These are phyloP conservation scores for Chaetomium globosum DNA, from an alignment of 2,329 filamentous ascomycete species.

Conservation along the genomic window DNA sequence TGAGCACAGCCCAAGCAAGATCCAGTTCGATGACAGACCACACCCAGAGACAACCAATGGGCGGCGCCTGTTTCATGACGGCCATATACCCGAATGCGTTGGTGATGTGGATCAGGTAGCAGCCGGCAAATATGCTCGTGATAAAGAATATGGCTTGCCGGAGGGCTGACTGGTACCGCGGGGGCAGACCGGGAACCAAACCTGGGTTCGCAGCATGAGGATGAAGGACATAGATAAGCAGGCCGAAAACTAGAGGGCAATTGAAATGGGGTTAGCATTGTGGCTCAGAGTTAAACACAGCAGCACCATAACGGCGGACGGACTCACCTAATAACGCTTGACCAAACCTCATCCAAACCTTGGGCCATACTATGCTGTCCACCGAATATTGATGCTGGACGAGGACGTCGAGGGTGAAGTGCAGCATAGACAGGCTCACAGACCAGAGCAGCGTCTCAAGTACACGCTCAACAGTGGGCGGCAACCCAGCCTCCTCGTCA, in stretches of 20 bases:
- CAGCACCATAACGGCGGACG: background rate
- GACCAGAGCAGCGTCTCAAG: conserved; percentile 62
- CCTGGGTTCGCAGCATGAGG: conserved; percentile 53
- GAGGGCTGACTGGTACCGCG: conserved; percentile 50
- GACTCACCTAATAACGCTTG: conserved; percentile 57
- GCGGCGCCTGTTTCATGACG: conserved; percentile 89
- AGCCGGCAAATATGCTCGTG: conserved; percentile 65
- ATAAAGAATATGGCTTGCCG: conserved; percentile 66
- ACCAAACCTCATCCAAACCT: conserved; percentile 55
- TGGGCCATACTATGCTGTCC: conserved; percentile 59
- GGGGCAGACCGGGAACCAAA: conserved; percentile 55
- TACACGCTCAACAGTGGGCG: conserved; percentile 53
- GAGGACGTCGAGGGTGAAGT: conserved; percentile 77
- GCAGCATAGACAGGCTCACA: conserved; percentile 67
- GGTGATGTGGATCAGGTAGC: conserved; percentile 78
- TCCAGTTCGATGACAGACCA: conserved; percentile 90
- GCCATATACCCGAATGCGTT: conserved; percentile 81
- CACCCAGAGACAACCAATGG: conserved; percentile 86
- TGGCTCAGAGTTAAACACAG: background rate
- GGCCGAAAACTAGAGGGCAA: conserved; percentile 52
- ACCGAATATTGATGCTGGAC: conserved; percentile 79
- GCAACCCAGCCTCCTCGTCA: conserved; percentile 43
- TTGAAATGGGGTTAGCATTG: conserved; percentile 26
- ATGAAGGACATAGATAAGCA: conserved; percentile 61
- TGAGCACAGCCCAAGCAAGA: conserved; percentile 64